Conservation (phyloP, 2,329 filamentous ascomycete genomes). For the Mollisiaceae sp. region DNA sequence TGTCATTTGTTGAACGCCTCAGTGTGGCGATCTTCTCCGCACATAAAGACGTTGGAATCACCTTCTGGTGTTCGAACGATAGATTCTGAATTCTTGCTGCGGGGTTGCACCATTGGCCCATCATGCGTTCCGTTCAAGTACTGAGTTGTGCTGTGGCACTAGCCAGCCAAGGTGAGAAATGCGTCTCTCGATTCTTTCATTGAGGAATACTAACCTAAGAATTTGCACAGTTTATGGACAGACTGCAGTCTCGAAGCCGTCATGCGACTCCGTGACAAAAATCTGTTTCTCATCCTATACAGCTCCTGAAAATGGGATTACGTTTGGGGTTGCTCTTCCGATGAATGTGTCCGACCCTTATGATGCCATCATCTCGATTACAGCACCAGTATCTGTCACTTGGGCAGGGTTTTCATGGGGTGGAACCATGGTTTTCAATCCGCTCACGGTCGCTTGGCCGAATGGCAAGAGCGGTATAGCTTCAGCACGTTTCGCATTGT, state of each 20-base stretch:
- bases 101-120: constrained; percentile 1
- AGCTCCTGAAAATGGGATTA: constrained; percentile 15
- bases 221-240: constrained; percentile 21
- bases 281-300: constrained; percentile 24
- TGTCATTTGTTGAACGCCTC: background rate
- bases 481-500: constrained; percentile 29
- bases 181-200: no score
- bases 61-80: background rate
- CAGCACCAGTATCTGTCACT: constrained; percentile 23
- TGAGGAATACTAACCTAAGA: background rate
- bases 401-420: constrained; percentile 27
- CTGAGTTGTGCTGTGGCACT: constrained; percentile 5
- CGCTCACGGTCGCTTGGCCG: constrained; percentile 24
- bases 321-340: constrained; percentile 23
- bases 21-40: constrained; percentile 1
- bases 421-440: constrained; percentile 26
- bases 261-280: constrained; percentile 20
- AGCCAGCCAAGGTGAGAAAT: constrained; percentile 8
- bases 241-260: constrained; percentile 17
- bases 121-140: constrained; percentile 9
- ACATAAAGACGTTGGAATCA: background rate
- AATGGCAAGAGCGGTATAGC: constrained; percentile 22
- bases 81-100: background rate
- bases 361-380: constrained; percentile 28
- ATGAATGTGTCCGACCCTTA: constrained; percentile 22